Evolutionary conservation across 2,329 filamentous ascomycete genomes (phyloP), one percentile per base, ranked within the genome.

Genomic region (Cercospora sp.): DNA sequence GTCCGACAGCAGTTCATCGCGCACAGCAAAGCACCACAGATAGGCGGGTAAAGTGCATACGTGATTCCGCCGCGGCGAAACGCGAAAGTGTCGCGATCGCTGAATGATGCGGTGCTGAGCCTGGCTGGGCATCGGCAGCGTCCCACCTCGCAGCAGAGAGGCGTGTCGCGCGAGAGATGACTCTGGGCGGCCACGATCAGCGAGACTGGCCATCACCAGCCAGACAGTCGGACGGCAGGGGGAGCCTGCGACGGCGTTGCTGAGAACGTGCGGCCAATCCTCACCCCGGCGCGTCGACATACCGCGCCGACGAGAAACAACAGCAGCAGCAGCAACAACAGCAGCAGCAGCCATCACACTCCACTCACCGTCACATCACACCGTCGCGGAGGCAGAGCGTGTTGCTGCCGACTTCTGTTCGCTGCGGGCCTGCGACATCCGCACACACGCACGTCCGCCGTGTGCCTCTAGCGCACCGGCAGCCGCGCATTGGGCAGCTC

Each of bases 41-140:
- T 39, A n/a, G 36, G 36, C 36, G 36, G 36, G 36, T 39, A 39
- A 39, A 39, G 13, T 39, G 36, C 36, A 30, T 16, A 16, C 26
- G 26, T 26, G 23, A 31, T 30, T 13, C 16, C 23, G 51, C 20
- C 23, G 51, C 42, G 42, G 42, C n/a, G 42, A 12, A 39, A 57
- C 51, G 51, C 53, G 53, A 57, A 57, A 28, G 26, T 57, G 53
- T 31, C 53, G 53, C 53, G 53, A 57, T 57, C 53, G 53, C 28
- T 9, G 0, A 13, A 57, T 31, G 53, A 23, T 18, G 53, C 23
- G 12, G 53, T 30, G 51, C 28, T 30, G 28, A 18, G 42, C 42
- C 36, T 42, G 36, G 36, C 36, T n/a, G 36, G 16, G 36, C 36
- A n/a, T n/a, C 36, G 36, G 36, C 36, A 42, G 36, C 36, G 9